phyloP scores from a whole-genome alignment of 2,329 filamentous ascomycete genomes.

The Aspergillus neotritici region DNA sequence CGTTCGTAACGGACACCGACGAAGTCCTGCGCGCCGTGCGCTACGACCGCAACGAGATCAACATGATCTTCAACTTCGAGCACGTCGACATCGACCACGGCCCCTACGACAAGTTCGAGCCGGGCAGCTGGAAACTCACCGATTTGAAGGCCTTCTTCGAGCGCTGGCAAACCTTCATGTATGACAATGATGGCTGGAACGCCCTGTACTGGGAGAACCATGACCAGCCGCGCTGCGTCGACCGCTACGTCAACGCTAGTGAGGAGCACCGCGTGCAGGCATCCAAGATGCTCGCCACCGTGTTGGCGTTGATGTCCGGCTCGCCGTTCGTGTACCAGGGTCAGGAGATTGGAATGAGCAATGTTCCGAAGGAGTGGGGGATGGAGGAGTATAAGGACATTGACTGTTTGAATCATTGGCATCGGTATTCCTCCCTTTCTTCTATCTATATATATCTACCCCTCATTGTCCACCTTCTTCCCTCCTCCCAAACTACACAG shows the following conservation, averaged over 20 bases:
- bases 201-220: conserved; percentile 63
- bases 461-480: too few species aligned
- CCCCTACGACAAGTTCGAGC: conserved; percentile 46
- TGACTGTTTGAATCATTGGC: conserved; percentile 55
- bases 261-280: conserved; percentile 46
- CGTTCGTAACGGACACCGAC: conserved; percentile 43
- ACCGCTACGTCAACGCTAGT: conserved; percentile 50
- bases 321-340: conserved; percentile 66
- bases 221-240: conserved; percentile 58
- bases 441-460: too few species aligned
- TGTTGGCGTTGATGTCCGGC: conserved; percentile 54
- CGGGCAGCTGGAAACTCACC: conserved; percentile 44
- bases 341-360: conserved; percentile 63
- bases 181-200: conserved; percentile 58
- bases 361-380: conserved; percentile 56
- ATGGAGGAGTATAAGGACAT: conserved; percentile 66
- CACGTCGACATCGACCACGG: conserved; percentile 57
- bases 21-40: conserved; percentile 52
- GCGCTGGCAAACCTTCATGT: conserved; percentile 57
- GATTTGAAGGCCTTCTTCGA: conserved; percentile 50
- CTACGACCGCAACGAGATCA: conserved; percentile 54
- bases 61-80: conserved; percentile 71
- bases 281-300: conserved; percentile 56
- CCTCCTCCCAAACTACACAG: too few species aligned
- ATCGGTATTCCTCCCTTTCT: conserved; percentile 23